Evolutionary conservation across 2,329 filamentous ascomycete species (phyloP), one percentile per base, ranked within the genome.

Genomic region (Ambrosiella beaveri): DNA sequence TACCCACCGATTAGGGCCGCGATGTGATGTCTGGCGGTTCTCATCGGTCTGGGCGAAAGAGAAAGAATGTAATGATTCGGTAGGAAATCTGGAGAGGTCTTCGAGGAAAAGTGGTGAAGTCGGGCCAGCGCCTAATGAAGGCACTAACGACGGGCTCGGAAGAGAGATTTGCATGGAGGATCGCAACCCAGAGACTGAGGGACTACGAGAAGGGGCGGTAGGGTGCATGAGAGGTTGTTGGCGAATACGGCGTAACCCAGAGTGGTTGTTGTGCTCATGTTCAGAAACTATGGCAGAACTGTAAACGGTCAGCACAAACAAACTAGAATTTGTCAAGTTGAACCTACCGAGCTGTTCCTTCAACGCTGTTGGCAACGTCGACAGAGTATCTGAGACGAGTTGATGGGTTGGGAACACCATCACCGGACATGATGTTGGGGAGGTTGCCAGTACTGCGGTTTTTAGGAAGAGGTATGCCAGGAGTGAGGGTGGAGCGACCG

Each of bases 21-120:
- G 59, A 36, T 61, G 59, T 44, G 95, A 85, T 74, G 88, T 95
- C 68, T 97, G 90, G 57, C 93, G 85, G 68, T 81, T 95, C 66
- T 95, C 90, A 2, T 90, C 91, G 70, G 95, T 90, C 64, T 95
- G 88, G 45, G 93, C 88, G 69, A 98, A 98, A 11, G 91, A 97
- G 72, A 98, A 98, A 1, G 93, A 98, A 70, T 98, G 93, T 52
- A 98, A 74, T 5, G 93, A 98, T 68, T 98, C 93, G 64, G 88
- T 88, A 1, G 93, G 91, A 68, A 98, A 98, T 55, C 90, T 84
- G 51, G 84, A 84, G 51, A 98, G 79, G 67, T 98, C 93, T 73
- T 97, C 93, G 65, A 82, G 79, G 66, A 89, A 88, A 62, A 80
- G 80, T 27, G 88, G 88, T 19, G 88, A 89, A 17, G 76, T 74